These are phyloP conservation scores for Diplotaxis tenuifolia DNA, from an alignment of 345 rosid species.

Conservation along the genomic window DNA sequence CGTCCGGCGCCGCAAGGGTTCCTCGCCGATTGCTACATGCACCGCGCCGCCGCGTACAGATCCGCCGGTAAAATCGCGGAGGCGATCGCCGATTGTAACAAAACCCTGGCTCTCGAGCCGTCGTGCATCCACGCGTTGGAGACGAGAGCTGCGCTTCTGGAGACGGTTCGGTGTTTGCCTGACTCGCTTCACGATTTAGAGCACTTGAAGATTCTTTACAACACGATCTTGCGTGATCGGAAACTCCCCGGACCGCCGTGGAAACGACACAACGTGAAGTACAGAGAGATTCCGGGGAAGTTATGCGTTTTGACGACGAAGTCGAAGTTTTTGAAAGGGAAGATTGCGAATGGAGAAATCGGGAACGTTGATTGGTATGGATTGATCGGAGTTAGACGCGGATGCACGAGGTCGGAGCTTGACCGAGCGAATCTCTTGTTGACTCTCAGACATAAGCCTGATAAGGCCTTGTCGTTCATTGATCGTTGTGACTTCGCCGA, in stretches of 20 bases:
- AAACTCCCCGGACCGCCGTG: constrained; percentile 96
- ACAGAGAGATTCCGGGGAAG: constrained; percentile 84
- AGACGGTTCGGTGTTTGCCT: constrained; percentile 73
- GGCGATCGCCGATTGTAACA: constrained; percentile 85
- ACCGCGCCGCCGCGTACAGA: constrained; percentile 76
- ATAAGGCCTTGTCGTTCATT: constrained; percentile 63
- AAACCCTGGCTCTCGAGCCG: constrained; percentile 79
- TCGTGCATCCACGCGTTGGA: constrained; percentile 84
- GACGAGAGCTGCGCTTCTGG: constrained; percentile 75
- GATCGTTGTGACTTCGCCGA: constrained; percentile 79
- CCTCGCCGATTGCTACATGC: constrained; percentile 84
- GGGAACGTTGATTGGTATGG: constrained; percentile 78
- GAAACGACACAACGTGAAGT: constrained; percentile 82
- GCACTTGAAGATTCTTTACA: constrained; percentile 80
- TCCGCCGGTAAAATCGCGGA: constrained; percentile 77
- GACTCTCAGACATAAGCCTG: constrained; percentile 80
- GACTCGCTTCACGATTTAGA: constrained; percentile 91
- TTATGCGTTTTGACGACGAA: constrained; percentile 57
- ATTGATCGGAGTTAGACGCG: constrained; percentile 75
- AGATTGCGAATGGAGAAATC: constrained; percentile 75
- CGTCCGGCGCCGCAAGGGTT: constrained; percentile 87
- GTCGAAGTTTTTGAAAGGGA: constrained; percentile 58
- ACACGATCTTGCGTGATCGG: constrained; percentile 79
- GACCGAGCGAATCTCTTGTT: constrained; percentile 84
- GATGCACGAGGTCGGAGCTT: constrained; percentile 87